Base-by-base conservation (phyloP, 1,284 basidiomycete genomes). In the Apiotrichum domesticum region DNA sequence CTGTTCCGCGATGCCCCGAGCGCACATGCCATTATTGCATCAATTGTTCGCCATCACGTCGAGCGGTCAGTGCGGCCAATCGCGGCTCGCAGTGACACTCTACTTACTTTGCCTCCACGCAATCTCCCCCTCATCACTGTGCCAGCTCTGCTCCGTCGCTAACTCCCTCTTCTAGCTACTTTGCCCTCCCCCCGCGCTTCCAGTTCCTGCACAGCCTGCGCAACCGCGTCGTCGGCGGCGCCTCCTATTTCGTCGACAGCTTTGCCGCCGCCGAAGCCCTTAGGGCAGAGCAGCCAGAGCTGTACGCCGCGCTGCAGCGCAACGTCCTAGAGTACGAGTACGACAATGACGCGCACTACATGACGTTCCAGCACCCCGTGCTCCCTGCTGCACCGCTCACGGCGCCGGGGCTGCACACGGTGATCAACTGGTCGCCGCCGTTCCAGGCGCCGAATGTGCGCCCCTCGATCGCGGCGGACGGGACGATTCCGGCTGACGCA, bases 401-500 rank as follows among this genome's bases (percentile, higher is more conserved):
- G 21, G 35, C 40, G 35, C 13, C 55, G 54, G 14, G 57, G 59
- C 46, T 59, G 54, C 58, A 64, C 44, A 52, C 55, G 41, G 83
- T 85, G 59, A 82, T 98, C 70, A 96, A 94, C 76, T 98, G 96
- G 77, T 88, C 88, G 4, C 95, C 95, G 0, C 95, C 94, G 0
- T 98, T 98, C 82, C 93, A 97, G 77, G 90, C 87, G 0, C 67
- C 73, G 2, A 35, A 60, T 56, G 51, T 52, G 3, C 56, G 48
- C 15, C 51, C 42, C 10, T 15, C 48, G n/a, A 15, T 47, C 13
- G 54, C 58, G 7, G 45, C 59, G 5, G 42, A 34, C 29, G 55
- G 52, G 1, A 9, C 6, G 0, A n/a, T 55, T 10, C 56, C 57
- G 0, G 35, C 39, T 15, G 54, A 55, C n/a, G 54, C 55, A 32